phyloP scores from a whole-genome alignment of 2,329 filamentous ascomycete species.

The Aspergillus pseudoviridinutans region DNA sequence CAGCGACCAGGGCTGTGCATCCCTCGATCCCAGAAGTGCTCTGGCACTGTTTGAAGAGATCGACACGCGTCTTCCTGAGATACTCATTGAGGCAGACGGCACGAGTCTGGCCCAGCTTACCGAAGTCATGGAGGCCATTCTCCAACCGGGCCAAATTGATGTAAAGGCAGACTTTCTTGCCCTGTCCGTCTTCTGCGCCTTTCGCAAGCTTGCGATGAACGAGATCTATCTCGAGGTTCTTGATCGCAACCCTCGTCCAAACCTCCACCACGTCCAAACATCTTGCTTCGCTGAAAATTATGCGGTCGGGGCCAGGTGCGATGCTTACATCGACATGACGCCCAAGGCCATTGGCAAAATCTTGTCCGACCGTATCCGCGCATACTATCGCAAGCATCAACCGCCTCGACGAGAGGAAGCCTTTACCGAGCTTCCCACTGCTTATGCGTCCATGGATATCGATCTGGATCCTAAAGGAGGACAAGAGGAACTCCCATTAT shows the following conservation, averaged over 20 bases:
- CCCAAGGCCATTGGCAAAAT: slow-evolving; percentile 48
- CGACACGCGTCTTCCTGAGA: slow-evolving; percentile 23
- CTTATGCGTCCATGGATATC: slow-evolving; percentile 52
- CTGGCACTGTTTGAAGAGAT: slow-evolving; percentile 38
- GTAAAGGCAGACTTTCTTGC: slow-evolving; percentile 52
- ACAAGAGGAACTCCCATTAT: slow-evolving; percentile 36
- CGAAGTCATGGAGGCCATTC: slow-evolving; percentile 32
- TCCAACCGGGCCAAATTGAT: slow-evolving; percentile 35
- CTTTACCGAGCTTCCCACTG: slow-evolving; percentile 46
- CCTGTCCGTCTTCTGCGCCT: slow-evolving; percentile 55
- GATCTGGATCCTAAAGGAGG: slow-evolving; percentile 48
- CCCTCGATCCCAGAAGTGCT: slow-evolving; percentile 31
- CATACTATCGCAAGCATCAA: slow-evolving; percentile 43
- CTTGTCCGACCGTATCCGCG: slow-evolving; percentile 39
- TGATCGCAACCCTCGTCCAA: slow-evolving; percentile 59
- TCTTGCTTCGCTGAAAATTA: slow-evolving; percentile 62
- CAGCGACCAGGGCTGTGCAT: slow-evolving; percentile 33
- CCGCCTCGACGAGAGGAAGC: slow-evolving; percentile 49
- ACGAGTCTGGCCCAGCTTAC: slow-evolving; percentile 36
- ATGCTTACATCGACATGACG: slow-evolving; percentile 57
- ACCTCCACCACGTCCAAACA: slow-evolving; percentile 59
- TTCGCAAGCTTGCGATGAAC: slow-evolving; percentile 55
- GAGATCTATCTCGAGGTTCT: slow-evolving; percentile 62
- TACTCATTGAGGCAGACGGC: slow-evolving; percentile 23
- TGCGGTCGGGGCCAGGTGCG: slow-evolving; percentile 60